Evolutionary conservation across 352 stramenopile genomes (phyloP), one percentile per base, ranked within the genome.

Genomic region (Phytophthora pistaciae): DNA sequence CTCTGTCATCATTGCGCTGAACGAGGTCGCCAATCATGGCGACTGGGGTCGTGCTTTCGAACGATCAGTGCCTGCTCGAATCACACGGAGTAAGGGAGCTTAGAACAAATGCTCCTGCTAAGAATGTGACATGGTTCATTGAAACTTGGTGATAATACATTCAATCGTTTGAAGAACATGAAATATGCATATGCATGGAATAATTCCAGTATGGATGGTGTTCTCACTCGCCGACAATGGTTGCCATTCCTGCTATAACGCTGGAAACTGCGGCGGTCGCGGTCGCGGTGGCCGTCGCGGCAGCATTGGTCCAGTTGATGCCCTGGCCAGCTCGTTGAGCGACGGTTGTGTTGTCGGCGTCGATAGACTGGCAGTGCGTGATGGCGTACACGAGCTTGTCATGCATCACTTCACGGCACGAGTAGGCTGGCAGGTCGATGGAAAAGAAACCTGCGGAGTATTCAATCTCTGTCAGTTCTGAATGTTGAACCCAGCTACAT

Each of bases 341-440:
- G n/a, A 96, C 87, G 0, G 89, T 95, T 56, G 90, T 97, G 68
- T 96, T 96, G 74, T 97, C 90, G 1, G 90, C 90, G 49, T 96
- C 90, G 56, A 96, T 95, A 3, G 87, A 94, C 59, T 94, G 87
- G 67, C 90, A 97, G 64, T 97, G 84, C 10, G 88, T 95, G 68
- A 97, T 97, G 31, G 90, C 90, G 72, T 97, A 97, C 66, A 97
- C 70, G 9, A 97, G 72, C 61, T 94, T 93, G 56, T 96, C 89
- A 14, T 70, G 70, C 86, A 95, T 95, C 27, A 97, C 87, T 5
- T 95, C 80, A 33, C 75, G 85, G 8, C 73, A 83, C 44, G 89
- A 86, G 60, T 97, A 96, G 27, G 78, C 80, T 5, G 90, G 89
- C 27, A 97, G 56, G 60, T 97, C 90, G 60, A 97, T 94, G 33